Evolutionary conservation across 140 eudicot species (phyloP), one percentile per base, ranked within the genome.

Genomic region (Senecio squalidus): DNA sequence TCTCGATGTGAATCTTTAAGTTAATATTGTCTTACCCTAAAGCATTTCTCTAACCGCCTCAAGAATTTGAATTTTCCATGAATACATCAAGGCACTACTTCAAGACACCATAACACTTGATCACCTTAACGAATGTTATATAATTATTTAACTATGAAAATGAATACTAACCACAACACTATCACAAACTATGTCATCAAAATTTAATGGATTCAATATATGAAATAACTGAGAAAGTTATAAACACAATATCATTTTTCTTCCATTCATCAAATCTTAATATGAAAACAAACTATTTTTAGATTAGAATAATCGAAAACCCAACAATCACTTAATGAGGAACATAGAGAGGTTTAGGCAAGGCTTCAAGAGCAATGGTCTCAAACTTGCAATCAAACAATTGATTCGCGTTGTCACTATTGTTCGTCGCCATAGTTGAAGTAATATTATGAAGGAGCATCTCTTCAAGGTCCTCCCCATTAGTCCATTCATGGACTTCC

Each of bases 11-110:
- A n/a, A n/a, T n/a, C n/a, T n/a, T n/a, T n/a, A n/a, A n/a, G n/a
- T n/a, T n/a, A n/a, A n/a, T n/a, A n/a, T n/a, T n/a, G n/a, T n/a
- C 14, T 34, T 78, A 89, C 97, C 97, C 97, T 41, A 73, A 67
- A 50, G 82, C 80, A n/a, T n/a, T n/a, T n/a, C n/a, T n/a, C n/a
- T n/a, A n/a, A n/a, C n/a, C n/a, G n/a, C n/a, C n/a, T n/a, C n/a
- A n/a, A n/a, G n/a, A n/a, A n/a, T n/a, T n/a, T n/a, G n/a, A n/a
- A n/a, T n/a, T n/a, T n/a, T n/a, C n/a, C n/a, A n/a, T n/a, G n/a
- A n/a, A n/a, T n/a, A n/a, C n/a, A n/a, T n/a, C n/a, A n/a, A n/a
- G n/a, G n/a, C n/a, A n/a, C n/a, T n/a, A n/a, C n/a, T n/a, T n/a
- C n/a, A n/a, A n/a, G n/a, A n/a, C n/a, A n/a, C n/a, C n/a, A n/a